A percentile compares a stretch with the other conserved stretches of the same genome.
phyloP scores from a whole-genome alignment of 1,284 basidiomycete genomes.

The Wallemia ichthyophaga region DNA sequence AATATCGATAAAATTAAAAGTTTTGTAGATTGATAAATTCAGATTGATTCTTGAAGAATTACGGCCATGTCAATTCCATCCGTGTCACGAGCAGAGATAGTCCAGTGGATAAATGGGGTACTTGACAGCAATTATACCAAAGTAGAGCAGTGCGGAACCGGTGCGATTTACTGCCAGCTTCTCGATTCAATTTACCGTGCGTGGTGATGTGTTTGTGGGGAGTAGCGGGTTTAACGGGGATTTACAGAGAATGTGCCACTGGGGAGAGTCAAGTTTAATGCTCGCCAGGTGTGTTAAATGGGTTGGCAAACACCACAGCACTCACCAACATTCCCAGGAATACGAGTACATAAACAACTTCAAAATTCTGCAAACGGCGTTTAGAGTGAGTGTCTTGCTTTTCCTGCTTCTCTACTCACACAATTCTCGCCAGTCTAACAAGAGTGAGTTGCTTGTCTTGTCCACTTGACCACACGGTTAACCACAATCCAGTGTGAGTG shows the following conservation, averaged over 20 bases:
- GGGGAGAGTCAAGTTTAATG: conserved; percentile 64
- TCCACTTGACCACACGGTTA: too few species aligned
- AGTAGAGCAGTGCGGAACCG: conserved; percentile 73
- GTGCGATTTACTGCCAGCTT: conserved; percentile 68
- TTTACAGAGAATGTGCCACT: conserved; percentile 49
- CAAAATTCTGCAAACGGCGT: conserved; percentile 70
- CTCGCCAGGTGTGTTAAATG: conserved; percentile 13
- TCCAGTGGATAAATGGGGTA: conserved; percentile 82
- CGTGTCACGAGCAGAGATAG: conserved; percentile 37
- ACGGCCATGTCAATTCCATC: conserved; percentile 5
- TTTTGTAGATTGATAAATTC: too few species aligned
- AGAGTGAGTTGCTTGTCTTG: not conserved
- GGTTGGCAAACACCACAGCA: not conserved
- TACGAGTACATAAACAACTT: conserved; percentile 88
- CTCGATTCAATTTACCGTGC: conserved; percentile 73
- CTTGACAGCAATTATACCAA: conserved; percentile 73
- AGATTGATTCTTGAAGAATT: not conserved
- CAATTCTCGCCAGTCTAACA: not conserved
- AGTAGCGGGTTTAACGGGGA: not conserved
- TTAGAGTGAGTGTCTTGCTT: conserved; percentile 24
- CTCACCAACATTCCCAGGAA: conserved; percentile 43
- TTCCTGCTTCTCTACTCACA: not conserved
- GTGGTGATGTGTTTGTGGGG: conserved; percentile 6
- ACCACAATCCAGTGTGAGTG: not conserved
- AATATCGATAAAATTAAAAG: too few species aligned